A percentile compares a stretch with the other conserved stretches of the same genome.
Evolutionary conservation across 2,329 filamentous ascomycete species (phyloP).

Genomic region (Aureobasidium sp.): DNA sequence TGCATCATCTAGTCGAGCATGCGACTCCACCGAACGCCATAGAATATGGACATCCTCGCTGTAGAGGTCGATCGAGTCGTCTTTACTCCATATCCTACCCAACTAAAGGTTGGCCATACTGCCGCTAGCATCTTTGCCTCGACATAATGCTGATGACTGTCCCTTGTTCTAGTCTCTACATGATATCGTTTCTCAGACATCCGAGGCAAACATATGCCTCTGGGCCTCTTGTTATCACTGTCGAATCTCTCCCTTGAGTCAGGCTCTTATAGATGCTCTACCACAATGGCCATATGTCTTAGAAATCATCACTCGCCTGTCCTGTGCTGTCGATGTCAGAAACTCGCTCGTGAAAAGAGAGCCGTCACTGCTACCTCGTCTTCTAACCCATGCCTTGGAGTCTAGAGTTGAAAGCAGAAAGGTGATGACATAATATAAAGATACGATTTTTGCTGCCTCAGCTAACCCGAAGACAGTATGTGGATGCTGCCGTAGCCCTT

Average conservation of each 20-base stretch:
- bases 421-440: not conserved
- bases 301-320: conserved; percentile 41
- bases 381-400: conserved; percentile 23
- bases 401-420: not conserved
- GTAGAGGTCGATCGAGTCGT: conserved; percentile 19
- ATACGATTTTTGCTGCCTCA: not conserved
- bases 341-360: conserved; percentile 26
- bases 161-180: conserved; percentile 26
- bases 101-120: conserved; percentile 22
- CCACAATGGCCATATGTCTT: conserved; percentile 44
- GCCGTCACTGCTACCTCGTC: conserved; percentile 24
- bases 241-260: conserved; percentile 38
- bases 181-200: conserved; percentile 27
- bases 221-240: conserved; percentile 45
- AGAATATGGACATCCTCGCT: conserved; percentile 30
- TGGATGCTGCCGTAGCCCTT: conserved; percentile 21
- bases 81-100: conserved; percentile 27
- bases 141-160: not conserved
- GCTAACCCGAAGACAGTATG: conserved; percentile 18
- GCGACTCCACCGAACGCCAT: not conserved
- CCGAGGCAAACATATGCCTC: conserved; percentile 30
- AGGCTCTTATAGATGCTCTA: conserved; percentile 41
- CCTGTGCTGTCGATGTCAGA: conserved; percentile 28
- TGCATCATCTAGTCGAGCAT: conserved; percentile 1
- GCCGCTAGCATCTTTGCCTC: not conserved